These are phyloP conservation scores for Blumeria hordei DNA, from an alignment of 2,329 filamentous ascomycete species.

Conservation along the genomic window DNA sequence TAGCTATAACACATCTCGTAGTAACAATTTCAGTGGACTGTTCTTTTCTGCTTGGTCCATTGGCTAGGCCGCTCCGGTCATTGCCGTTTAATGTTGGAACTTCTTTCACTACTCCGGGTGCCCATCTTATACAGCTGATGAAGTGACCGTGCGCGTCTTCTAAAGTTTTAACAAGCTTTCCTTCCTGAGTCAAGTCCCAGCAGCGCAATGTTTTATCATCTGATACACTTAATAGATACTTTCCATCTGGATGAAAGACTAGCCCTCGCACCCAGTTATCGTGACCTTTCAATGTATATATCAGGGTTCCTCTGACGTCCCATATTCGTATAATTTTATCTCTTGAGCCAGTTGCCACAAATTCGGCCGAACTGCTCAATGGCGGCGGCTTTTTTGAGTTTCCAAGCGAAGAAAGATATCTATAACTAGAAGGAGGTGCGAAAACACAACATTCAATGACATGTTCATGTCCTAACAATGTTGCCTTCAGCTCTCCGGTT, in stretches of 20 bases:
- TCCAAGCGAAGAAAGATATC: constrained; percentile 51
- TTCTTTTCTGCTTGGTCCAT: constrained; percentile 23
- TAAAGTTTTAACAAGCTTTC: constrained; percentile 67
- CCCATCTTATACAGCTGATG: constrained; percentile 70
- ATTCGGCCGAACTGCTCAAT: constrained; percentile 54
- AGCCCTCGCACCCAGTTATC: constrained; percentile 84
- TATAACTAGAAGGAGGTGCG: constrained; percentile 56
- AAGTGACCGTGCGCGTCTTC: constrained; percentile 63
- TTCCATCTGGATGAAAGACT: constrained; percentile 77
- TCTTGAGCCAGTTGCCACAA: constrained; percentile 66
- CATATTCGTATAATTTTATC: constrained; percentile 83
- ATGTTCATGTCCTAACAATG: constrained; percentile 70
- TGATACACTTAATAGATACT: constrained; percentile 62
- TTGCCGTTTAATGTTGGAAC: constrained; percentile 18
- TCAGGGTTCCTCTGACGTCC: constrained; percentile 62
- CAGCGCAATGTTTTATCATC: constrained; percentile 86
- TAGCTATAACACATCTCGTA: constrained; percentile 69
- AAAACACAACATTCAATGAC: constrained; percentile 67
- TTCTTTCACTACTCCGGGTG: constrained; percentile 47
- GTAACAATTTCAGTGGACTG: constrained; percentile 26
- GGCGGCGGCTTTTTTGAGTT: constrained; percentile 65
- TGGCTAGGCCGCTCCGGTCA: constrained; percentile 22
- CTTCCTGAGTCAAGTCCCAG: constrained; percentile 82
- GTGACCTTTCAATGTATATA: constrained; percentile 68
- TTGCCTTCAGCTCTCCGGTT: constrained; percentile 47